Conservation (phyloP, 164 flowering plant genomes). For the Cinnamomum micranthum region DNA sequence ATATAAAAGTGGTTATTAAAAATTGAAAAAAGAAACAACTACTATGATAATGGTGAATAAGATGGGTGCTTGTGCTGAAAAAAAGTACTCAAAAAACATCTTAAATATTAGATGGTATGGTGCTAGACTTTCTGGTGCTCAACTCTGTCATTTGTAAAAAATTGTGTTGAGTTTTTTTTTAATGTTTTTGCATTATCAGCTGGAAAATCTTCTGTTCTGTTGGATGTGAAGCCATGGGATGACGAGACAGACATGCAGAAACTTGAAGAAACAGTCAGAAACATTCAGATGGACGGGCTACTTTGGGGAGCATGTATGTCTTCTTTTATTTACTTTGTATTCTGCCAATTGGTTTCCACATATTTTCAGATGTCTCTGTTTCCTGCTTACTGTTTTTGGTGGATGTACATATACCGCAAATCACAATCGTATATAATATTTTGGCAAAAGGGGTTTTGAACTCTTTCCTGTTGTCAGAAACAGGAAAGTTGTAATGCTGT, state of each 20-base stretch:
- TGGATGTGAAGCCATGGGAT: constrained; percentile 95
- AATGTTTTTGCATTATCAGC: constrained; percentile 32
- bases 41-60: no score
- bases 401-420: not conserved
- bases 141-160: not conserved
- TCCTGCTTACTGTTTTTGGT: not conserved
- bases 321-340: not conserved
- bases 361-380: no score
- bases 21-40: no score
- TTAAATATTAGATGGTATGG: no score
- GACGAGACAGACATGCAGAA: constrained; percentile 90
- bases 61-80: no score
- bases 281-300: constrained; percentile 65
- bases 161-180: not conserved
- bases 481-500: not conserved
- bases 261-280: constrained; percentile 82
- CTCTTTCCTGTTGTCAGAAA: not conserved
- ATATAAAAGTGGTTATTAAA: not conserved
- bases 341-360: not conserved
- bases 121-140: not conserved
- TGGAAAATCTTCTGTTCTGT: constrained; percentile 86
- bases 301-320: constrained; percentile 24
- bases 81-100: no score
- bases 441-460: no score
- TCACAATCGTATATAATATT: no score